Percentiles rank a stretch among this genome's conserved stretches.
phyloP scores from a whole-genome alignment of 768 basidiomycete species.

The Naematelia aurantialba region DNA sequence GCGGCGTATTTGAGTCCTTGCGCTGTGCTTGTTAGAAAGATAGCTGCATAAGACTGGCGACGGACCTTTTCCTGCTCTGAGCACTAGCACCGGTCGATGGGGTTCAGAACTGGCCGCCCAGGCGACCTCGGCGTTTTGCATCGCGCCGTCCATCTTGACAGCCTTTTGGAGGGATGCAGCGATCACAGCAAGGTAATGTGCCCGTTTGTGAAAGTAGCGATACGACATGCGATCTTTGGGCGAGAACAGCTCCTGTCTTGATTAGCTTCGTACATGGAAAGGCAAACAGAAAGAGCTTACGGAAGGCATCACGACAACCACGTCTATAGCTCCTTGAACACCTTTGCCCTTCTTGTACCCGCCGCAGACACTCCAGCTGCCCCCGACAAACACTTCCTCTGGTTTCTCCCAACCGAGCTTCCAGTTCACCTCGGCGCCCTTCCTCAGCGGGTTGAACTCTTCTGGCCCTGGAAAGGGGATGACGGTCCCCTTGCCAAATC shows the following conservation, averaged over 20 bases:
- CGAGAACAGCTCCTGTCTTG: slow-evolving; percentile 67
- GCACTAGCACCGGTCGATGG: slow-evolving; percentile 30
- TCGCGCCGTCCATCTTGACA: slow-evolving; percentile 11
- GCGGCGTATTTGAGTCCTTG: slow-evolving; percentile 59
- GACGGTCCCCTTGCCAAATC: slow-evolving; percentile 55
- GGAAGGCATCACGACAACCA: slow-evolving; percentile 81
- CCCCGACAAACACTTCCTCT: slow-evolving; percentile 68
- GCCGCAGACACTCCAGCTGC: slow-evolving; percentile 80
- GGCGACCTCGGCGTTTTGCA: slow-evolving; percentile 24
- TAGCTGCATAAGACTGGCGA: neutral
- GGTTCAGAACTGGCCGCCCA: slow-evolving; percentile 34
- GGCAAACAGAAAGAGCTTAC: slow-evolving; percentile 56
- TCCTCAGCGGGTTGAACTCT: slow-evolving; percentile 52
- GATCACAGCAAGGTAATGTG: slow-evolving; percentile 79
- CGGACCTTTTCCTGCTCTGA: slow-evolving; percentile 42
- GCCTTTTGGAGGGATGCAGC: slow-evolving; percentile 57
- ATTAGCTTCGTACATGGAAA: slow-evolving; percentile 36
- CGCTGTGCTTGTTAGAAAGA: slow-evolving; percentile 5
- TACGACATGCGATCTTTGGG: slow-evolving; percentile 90
- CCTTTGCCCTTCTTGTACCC: slow-evolving; percentile 68
- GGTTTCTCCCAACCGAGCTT: slow-evolving; percentile 77
- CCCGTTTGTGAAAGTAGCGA: slow-evolving; percentile 86
- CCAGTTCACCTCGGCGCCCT: slow-evolving; percentile 63
- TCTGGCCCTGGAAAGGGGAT: slow-evolving; percentile 55
- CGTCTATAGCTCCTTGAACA: slow-evolving; percentile 64